These are phyloP conservation scores for Penicillium brasilianum DNA, from an alignment of 2,329 filamentous ascomycete genomes.

Conservation along the genomic window DNA sequence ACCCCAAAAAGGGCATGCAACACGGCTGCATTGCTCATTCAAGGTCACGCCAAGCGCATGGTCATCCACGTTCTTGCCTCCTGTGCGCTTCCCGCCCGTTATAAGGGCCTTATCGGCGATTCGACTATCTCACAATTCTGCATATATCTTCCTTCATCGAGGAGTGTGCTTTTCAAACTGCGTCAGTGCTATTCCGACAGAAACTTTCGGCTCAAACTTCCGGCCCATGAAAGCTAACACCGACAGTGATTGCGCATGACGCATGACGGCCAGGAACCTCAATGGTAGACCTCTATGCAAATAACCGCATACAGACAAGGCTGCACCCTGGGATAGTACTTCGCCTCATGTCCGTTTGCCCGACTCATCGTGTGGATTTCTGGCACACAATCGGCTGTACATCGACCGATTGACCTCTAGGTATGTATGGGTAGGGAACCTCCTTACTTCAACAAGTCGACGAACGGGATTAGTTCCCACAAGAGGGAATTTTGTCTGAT, in stretches of 20 bases:
- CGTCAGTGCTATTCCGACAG: neutral
- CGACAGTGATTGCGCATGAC: constrained; percentile 4
- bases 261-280: neutral
- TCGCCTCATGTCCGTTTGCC: neutral
- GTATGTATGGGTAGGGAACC: constrained; percentile 1
- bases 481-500: constrained; percentile 2
- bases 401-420: neutral
- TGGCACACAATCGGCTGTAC: neutral
- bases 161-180: neutral
- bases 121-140: neutral
- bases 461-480: neutral
- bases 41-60: constrained; percentile 7
- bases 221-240: neutral
- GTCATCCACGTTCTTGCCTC: constrained; percentile 19
- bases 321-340: constrained; percentile 1
- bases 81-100: neutral
- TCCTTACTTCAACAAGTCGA: constrained; percentile 18
- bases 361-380: neutral
- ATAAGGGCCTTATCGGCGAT: neutral
- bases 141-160: neutral
- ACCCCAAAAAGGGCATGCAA: neutral
- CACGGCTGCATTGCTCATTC: neutral
- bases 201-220: neutral
- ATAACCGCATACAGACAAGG: constrained; percentile 8
- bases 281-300: neutral